phyloP scores from a whole-genome alignment of 192 early-diverging fungal genomes.

The Mortierella alpina region DNA sequence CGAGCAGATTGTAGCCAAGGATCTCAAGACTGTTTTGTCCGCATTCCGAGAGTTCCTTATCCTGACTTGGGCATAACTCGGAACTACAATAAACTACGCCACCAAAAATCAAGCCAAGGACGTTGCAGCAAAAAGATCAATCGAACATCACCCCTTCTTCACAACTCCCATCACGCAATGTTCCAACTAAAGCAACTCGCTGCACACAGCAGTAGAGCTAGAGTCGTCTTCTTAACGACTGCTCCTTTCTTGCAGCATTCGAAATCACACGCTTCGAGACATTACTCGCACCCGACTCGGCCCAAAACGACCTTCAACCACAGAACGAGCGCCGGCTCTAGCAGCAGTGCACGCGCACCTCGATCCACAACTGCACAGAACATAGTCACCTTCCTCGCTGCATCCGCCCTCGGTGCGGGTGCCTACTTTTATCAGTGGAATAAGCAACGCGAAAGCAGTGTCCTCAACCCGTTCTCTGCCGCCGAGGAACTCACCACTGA shows the following conservation, averaged over 20 bases:
- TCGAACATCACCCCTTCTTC: too few relatives aligned
- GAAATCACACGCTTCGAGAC: neutral
- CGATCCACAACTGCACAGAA: slow-evolving; percentile 20
- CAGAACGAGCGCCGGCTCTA: neutral
- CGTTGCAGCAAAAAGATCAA: too few relatives aligned
- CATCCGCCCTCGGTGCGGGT: slow-evolving; percentile 13
- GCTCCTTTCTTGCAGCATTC: neutral
- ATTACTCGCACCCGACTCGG: slow-evolving; percentile 9
- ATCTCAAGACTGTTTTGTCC: slow-evolving; percentile 44
- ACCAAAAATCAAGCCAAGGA: neutral
- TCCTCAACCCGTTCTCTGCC: neutral
- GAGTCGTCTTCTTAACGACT: neutral
- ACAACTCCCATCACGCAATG: neutral
- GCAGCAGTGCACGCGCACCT: slow-evolving; percentile 27
- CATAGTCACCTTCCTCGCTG: slow-evolving; percentile 22
- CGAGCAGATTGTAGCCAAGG: slow-evolving; percentile 49
- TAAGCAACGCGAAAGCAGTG: slow-evolving; percentile 4
- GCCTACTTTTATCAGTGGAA: slow-evolving; percentile 38
- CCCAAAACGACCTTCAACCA: slow-evolving; percentile 23
- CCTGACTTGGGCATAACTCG: slow-evolving; percentile 33
- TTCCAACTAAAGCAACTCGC: neutral
- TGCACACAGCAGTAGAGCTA: neutral
- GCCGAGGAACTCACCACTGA: slow-evolving; percentile 52
- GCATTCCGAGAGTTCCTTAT: slow-evolving; percentile 48
- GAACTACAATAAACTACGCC: neutral